A percentile compares a stretch with the other conserved stretches of the same genome.
phyloP scores from a whole-genome alignment of 2,329 filamentous ascomycete genomes.

The Atkinsonella hypoxylon region DNA sequence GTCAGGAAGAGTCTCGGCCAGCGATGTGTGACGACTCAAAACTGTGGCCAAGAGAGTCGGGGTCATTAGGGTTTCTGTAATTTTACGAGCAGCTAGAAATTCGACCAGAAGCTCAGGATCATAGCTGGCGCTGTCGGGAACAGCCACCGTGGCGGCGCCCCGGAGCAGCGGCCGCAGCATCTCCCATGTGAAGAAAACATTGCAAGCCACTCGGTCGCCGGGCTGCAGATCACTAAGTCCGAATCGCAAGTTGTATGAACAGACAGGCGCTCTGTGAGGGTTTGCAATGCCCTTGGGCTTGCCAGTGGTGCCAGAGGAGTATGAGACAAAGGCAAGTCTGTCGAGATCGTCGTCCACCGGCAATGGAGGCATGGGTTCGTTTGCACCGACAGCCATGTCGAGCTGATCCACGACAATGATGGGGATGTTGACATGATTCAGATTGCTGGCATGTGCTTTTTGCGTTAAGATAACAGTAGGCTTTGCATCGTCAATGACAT shows the following conservation, averaged over 20 bases:
- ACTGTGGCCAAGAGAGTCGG: conserved; percentile 67
- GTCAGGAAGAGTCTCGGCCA: conserved; percentile 50
- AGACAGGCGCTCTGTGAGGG: conserved; percentile 60
- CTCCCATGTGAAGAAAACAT: conserved; percentile 82
- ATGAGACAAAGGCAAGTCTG: conserved; percentile 66
- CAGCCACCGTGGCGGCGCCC: conserved; percentile 62
- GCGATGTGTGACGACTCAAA: conserved; percentile 54
- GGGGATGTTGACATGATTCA: conserved; percentile 46
- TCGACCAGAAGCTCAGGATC: conserved; percentile 65
- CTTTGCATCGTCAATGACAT: conserved; percentile 65
- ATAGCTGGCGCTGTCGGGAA: conserved; percentile 67
- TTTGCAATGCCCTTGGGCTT: conserved; percentile 76
- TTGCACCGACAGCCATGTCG: conserved; percentile 15
- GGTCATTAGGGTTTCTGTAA: conserved; percentile 77
- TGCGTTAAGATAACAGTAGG: conserved; percentile 62
- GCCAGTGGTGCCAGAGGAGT: conserved; percentile 67
- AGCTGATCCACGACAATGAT: conserved; percentile 51
- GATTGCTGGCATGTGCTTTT: conserved; percentile 49
- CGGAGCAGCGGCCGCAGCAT: conserved; percentile 65
- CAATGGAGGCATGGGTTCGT: conserved; percentile 31
- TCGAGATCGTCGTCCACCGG: conserved; percentile 59
- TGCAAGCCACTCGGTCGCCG: conserved; percentile 72
- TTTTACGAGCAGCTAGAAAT: conserved; percentile 49
- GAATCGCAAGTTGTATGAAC: conserved; percentile 65
- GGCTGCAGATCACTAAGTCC: conserved; percentile 54